phyloP scores from a whole-genome alignment of 2,329 filamentous ascomycete genomes.

The Xylaria sp. region DNA sequence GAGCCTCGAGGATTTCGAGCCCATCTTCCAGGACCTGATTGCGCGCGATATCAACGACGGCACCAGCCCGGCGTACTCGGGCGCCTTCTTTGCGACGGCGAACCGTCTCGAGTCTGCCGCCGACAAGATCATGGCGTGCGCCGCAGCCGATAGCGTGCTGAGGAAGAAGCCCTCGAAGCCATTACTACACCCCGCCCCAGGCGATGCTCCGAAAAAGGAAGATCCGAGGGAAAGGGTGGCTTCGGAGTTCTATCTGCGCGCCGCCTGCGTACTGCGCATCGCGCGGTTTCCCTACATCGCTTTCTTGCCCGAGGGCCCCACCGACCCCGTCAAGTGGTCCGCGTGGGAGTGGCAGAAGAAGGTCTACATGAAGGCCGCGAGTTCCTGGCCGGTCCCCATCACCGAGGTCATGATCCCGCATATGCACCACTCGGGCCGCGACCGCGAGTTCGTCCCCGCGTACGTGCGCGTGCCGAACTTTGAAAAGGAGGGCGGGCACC shows the following conservation, averaged over 20 bases:
- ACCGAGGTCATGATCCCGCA: slow-evolving; percentile 68
- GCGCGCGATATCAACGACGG: slow-evolving; percentile 67
- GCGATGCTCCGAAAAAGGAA: too few relatives aligned
- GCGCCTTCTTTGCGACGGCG: slow-evolving; percentile 66
- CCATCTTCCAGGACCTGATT: slow-evolving; percentile 69
- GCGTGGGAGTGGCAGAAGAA: slow-evolving; percentile 72
- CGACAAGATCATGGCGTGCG: slow-evolving; percentile 44
- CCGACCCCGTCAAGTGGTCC: slow-evolving; percentile 57
- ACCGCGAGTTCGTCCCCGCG: slow-evolving; percentile 64
- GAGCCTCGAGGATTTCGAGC: slow-evolving; percentile 69
- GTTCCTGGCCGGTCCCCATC: slow-evolving; percentile 62
- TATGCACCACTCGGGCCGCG: slow-evolving; percentile 52
- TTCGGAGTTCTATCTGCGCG: slow-evolving; percentile 64
- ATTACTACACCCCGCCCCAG: too few relatives aligned
- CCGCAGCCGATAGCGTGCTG: too few relatives aligned
- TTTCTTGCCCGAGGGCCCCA: slow-evolving; percentile 44
- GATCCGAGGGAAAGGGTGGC: background rate
- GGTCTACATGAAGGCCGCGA: slow-evolving; percentile 63
- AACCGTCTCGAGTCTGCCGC: slow-evolving; percentile 60
- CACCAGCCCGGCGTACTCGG: slow-evolving; percentile 68
- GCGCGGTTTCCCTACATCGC: slow-evolving; percentile 69
- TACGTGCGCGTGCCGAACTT: slow-evolving; percentile 67
- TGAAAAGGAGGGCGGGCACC: slow-evolving; percentile 40
- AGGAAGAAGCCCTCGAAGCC: background rate
- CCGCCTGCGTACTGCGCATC: slow-evolving; percentile 75